Conservation (phyloP, 345 rosid species). For the Citropsis articulata region DNA sequence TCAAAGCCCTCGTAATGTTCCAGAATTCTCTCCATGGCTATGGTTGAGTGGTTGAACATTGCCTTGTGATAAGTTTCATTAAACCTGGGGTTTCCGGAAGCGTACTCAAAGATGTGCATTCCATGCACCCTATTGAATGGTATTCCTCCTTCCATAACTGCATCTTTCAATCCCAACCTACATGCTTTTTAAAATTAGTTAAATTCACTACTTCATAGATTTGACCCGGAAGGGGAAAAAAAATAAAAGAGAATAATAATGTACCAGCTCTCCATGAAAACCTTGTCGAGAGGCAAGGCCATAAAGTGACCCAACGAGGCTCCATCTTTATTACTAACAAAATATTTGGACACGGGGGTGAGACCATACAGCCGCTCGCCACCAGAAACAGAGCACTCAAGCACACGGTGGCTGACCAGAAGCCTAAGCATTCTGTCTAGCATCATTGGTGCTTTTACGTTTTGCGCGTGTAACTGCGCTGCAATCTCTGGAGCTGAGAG, state of each 20-base stretch:
- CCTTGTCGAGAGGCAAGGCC: conserved; percentile 11
- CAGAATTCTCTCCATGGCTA: conserved; percentile 33
- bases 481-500: conserved; percentile 37
- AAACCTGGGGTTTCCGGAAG: conserved; percentile 34
- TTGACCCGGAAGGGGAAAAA: background rate
- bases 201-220: background rate
- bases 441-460: conserved; percentile 24
- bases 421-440: conserved; percentile 38
- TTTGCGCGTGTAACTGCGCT: conserved; percentile 11
- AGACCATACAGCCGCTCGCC: conserved; percentile 21
- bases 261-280: conserved; percentile 15
- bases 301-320: conserved; percentile 10
- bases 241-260: too few species aligned
- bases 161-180: conserved; percentile 37
- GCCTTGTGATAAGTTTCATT: conserved; percentile 44
- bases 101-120: conserved; percentile 36
- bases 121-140: conserved; percentile 49
- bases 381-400: conserved; percentile 22
- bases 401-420: conserved; percentile 28
- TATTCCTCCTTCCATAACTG: conserved; percentile 44
- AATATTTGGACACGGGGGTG: conserved; percentile 26
- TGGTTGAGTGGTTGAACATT: conserved; percentile 37
- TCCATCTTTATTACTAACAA: conserved; percentile 9
- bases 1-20: conserved; percentile 44
- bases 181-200: background rate